Base-by-base conservation (phyloP, 192 early-diverging fungal species). In the Rhizophagus prolifer region DNA sequence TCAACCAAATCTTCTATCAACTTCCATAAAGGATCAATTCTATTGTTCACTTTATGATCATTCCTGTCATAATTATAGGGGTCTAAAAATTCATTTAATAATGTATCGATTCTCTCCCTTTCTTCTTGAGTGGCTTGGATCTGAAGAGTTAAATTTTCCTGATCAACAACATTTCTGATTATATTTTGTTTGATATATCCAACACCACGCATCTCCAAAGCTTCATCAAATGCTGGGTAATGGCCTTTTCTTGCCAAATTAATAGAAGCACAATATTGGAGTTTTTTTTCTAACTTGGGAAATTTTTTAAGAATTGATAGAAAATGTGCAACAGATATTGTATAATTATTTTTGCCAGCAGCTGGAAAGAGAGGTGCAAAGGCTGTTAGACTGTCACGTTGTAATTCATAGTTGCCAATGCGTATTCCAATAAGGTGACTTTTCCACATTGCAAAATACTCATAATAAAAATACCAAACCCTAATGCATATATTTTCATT, bases 391-490 rank as follows among this genome's bases (percentile, higher is more conserved):
- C 36, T 21, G 2, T 31, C 0, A 13, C 19, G 4, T 28, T 67
- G 34, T 41, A 67, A 36, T 31, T 67, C 13, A 31, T 26, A 41
- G 28, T 67, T 67, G 2, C 65, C 12, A 36, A 19, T 30, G 1
- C 64, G 28, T 36, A 66, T 66, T 66, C 64, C 28, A 30, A 38
- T 66, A 26, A 16, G 19, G 19, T 67, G 65, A 36, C 9, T 28
- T 21, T 30, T 67, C 0, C 9, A 67, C 9, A 67, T 67, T 31
- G 23, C 21, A 13, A 28, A 26, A n/a, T 28, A 67, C 2, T 67
- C 3, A 41, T 67, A 67, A 67, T 67, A 67, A 28, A 67, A 28
- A 67, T 30, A 67, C 65, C 30, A 67, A 28, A 67, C 30, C 12
- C 28, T 67, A 47, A 31, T 47, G 12, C 46, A 47, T 47, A 47